These are phyloP conservation scores for Discostella stelligeroides DNA, from an alignment of 108 stramenopile species.

Conservation along the genomic window DNA sequence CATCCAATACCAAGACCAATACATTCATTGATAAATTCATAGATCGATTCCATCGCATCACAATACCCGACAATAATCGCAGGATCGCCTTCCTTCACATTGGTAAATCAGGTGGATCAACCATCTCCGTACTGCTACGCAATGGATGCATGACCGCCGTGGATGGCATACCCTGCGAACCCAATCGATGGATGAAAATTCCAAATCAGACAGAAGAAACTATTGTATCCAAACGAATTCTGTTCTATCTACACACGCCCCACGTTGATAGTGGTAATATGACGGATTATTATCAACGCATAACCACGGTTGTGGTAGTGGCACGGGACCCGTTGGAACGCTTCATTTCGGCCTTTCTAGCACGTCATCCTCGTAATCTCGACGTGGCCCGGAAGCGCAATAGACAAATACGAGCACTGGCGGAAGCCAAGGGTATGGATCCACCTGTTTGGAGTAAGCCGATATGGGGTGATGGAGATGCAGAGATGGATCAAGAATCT, in stretches of 20 bases:
- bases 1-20: no score
- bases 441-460: conserved; percentile 19
- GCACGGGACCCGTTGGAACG: conserved; percentile 24
- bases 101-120: conserved; percentile 69
- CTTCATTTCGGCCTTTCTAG: conserved; percentile 17
- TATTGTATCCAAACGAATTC: conserved; percentile 21
- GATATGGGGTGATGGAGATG: neutral
- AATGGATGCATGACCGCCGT: conserved; percentile 51
- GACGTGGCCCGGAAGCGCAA: neutral
- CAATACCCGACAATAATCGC: conserved; percentile 10
- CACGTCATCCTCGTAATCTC: conserved; percentile 12
- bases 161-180: conserved; percentile 15
- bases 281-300: conserved; percentile 18
- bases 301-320: conserved; percentile 14
- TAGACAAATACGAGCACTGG: neutral
- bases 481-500: neutral
- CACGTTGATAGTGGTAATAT: conserved; percentile 16
- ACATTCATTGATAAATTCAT: conserved; percentile 5
- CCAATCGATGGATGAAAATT: conserved; percentile 7
- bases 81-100: conserved; percentile 49
- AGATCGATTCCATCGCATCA: conserved; percentile 11
- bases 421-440: neutral
- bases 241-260: conserved; percentile 19
- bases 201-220: conserved; percentile 8
- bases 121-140: conserved; percentile 55